Conservation (phyloP, 2,329 filamentous ascomycete genomes). For the Torrubiellomyces zombiae region DNA sequence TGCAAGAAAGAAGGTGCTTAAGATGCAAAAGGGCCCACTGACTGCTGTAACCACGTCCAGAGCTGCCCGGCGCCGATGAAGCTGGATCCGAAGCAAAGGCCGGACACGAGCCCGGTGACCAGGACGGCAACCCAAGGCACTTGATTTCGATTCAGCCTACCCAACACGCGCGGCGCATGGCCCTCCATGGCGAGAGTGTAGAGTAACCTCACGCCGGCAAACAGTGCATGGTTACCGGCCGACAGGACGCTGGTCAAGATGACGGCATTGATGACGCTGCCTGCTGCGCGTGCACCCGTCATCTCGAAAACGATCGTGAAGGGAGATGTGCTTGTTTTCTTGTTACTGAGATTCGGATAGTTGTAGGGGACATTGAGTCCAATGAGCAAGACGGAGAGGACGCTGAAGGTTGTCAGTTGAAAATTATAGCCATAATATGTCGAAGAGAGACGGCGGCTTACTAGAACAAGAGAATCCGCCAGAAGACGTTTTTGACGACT, state of each 20-base stretch:
- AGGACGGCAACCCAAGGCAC: conserved; percentile 26
- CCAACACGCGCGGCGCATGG: conserved; percentile 40
- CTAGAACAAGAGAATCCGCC: conserved; percentile 40
- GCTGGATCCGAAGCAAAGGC: conserved; percentile 46
- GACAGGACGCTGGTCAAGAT: conserved; percentile 25
- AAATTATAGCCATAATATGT: background rate
- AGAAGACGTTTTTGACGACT: conserved; percentile 50
- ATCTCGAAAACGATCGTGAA: conserved; percentile 42
- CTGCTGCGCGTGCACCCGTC: conserved; percentile 34
- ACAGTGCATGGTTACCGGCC: conserved; percentile 20
- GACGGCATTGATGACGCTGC: conserved; percentile 41
- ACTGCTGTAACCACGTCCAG: conserved; percentile 52
- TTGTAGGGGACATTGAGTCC: conserved; percentile 44
- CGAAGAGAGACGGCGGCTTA: conserved; percentile 5
- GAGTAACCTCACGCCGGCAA: conserved; percentile 16
- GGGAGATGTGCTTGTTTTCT: conserved; percentile 18
- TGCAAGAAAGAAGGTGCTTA: background rate
- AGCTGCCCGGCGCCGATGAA: conserved; percentile 49
- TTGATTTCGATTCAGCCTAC: conserved; percentile 15
- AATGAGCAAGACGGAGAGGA: conserved; percentile 24
- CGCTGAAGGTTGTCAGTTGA: conserved; percentile 7
- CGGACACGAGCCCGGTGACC: conserved; percentile 36
- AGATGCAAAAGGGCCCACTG: conserved; percentile 7
- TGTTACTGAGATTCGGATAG: conserved; percentile 16
- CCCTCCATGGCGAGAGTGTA: conserved; percentile 21